phyloP scores from a whole-genome alignment of 805 yeast genomes.

The Wickerhamiella dianesei region DNA sequence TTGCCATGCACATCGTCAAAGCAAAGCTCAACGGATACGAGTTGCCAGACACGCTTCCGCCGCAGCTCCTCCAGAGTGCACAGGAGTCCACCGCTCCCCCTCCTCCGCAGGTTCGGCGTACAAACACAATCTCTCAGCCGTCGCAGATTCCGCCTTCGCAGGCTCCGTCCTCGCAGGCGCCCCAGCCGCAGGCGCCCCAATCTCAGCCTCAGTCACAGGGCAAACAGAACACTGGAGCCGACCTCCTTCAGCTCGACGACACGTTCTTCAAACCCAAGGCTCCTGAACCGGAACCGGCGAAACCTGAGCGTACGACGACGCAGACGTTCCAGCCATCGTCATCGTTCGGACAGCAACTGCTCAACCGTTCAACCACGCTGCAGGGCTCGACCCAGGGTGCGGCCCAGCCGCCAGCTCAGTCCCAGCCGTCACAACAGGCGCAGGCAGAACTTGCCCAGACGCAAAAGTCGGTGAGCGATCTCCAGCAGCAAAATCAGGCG shows the following conservation, averaged over 20 bases:
- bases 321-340: slow-evolving; percentile 64
- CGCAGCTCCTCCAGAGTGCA: slow-evolving; percentile 8
- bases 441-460: slow-evolving; percentile 65
- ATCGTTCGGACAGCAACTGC: slow-evolving; percentile 65
- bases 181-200: slow-evolving; percentile 5
- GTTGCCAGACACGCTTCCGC: slow-evolving; percentile 43
- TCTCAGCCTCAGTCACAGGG: background rate
- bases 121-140: slow-evolving; percentile 2
- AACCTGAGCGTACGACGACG: slow-evolving; percentile 5
- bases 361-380: slow-evolving; percentile 19
- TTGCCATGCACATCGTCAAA: slow-evolving; percentile 88
- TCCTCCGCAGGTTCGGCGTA: slow-evolving; percentile 4
- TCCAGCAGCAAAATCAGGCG: slow-evolving; percentile 59
- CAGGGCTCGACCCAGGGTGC: background rate
- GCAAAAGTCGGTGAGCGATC: slow-evolving; percentile 69
- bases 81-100: slow-evolving; percentile 5
- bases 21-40: slow-evolving; percentile 64
- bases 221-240: slow-evolving; percentile 7
- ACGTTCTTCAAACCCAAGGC: slow-evolving; percentile 15
- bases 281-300: slow-evolving; percentile 1
- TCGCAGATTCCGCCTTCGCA: slow-evolving; percentile 5
- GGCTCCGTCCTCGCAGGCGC: slow-evolving; percentile 4
- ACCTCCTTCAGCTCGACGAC: slow-evolving; percentile 20
- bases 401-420: background rate
- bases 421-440: background rate